Evolutionary conservation across 208 protist genomes (phyloP).

Genomic region (Herpetomonas muscarum): DNA sequence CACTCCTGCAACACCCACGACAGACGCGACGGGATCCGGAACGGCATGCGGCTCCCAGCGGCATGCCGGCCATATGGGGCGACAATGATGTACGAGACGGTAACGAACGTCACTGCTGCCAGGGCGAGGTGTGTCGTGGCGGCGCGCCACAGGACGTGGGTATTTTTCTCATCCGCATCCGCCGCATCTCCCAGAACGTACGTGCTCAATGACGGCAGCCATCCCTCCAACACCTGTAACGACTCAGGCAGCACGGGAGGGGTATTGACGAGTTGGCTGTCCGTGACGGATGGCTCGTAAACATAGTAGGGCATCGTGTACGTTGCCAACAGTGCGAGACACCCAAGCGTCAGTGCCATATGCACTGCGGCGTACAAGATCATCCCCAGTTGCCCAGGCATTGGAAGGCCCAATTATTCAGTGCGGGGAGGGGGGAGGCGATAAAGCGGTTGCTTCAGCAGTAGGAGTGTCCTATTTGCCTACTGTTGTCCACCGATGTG

Average conservation of each 20-base stretch:
- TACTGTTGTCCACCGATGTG: too few relatives aligned
- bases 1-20: conserved; percentile 71
- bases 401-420: too few relatives aligned
- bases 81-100: conserved; percentile 19
- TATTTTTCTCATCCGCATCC: conserved; percentile 17
- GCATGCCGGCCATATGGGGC: conserved; percentile 44
- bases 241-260: too few relatives aligned
- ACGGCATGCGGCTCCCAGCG: not conserved
- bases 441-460: too few relatives aligned
- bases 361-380: conserved; percentile 15
- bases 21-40: conserved; percentile 38
- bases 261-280: not conserved
- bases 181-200: conserved; percentile 1
- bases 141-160: conserved; percentile 9
- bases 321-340: conserved; percentile 16
- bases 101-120: conserved; percentile 23
- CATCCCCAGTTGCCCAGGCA: too few relatives aligned
- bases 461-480: too few relatives aligned
- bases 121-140: conserved; percentile 27
- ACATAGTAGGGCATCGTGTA: conserved; percentile 24
- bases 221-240: not conserved
- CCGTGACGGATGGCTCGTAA: not conserved
- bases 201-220: conserved; percentile 1
- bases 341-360: conserved; percentile 11
- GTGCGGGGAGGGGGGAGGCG: too few relatives aligned